Base-by-base conservation (phyloP, 2,329 filamentous ascomycete species). In the Calonectria multiphialidica region DNA sequence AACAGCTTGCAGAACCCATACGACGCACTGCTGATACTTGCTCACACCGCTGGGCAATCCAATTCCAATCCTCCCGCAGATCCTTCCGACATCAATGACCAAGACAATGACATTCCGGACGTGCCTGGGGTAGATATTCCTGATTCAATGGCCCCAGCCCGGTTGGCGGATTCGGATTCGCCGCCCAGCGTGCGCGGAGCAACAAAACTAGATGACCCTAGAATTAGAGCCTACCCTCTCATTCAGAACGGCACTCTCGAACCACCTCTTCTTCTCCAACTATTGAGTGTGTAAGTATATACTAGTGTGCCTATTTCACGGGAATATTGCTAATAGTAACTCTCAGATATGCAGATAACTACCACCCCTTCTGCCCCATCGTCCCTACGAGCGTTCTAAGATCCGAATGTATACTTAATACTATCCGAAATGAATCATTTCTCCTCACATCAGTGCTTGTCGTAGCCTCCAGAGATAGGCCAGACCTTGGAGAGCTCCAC, bases 381-480 rank as follows among this genome's bases (percentile, higher is more conserved):
- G 67, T 70, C 6, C 64, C 71, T 16, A 42, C 50, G 0, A 63
- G 23, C 5, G 71, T 73, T 3, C 13, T 71, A 18, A 47, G 64
- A 35, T 63, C 71, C 12, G 62, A 73, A 21, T 65, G 16, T 10
- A 69, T 73, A 13, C 59, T 62, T 23, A 65, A 59, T 25, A 72
- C 68, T 5, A 62, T 72, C 37, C 63, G 40, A 21, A 62, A 68
- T 25, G 69, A 72, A 49, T 44, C 72, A 5, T 73, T 73, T 7
- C 61, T 73, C 33, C 50, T 73, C 9, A 72, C 69, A 5, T 63
- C 72, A 1, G 70, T 73, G 8, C 53, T 73, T 1, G 62, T 66
- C 2, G 65, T 73, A 30, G 69, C 72, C 18, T 73, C 69, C 1
- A 73, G 68, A 53, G 72, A 73, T n/a, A 45, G 47, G 3, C 61